Percentiles rank a stretch among this genome's conserved stretches.
Conservation (phyloP, 495 filamentous ascomycete genomes). For the Penicillium roqueforti region DNA sequence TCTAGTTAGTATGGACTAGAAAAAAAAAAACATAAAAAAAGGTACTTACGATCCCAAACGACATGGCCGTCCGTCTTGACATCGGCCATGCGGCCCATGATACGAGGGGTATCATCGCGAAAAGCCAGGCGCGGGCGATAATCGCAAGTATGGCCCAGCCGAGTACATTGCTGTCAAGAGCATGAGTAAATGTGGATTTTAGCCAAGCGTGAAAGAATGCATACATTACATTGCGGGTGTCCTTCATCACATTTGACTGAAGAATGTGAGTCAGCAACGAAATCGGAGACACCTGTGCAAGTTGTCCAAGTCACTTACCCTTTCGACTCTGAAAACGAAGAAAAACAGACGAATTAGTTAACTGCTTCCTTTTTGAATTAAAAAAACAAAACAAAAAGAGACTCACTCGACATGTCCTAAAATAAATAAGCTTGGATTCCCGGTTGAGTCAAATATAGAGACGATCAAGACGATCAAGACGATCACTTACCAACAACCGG, state of each 20-base stretch:
- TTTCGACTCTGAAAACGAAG: slow-evolving; percentile 44
- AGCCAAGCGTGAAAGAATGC: slow-evolving; percentile 16
- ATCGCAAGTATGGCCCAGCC: slow-evolving; percentile 54
- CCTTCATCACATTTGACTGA: slow-evolving; percentile 52
- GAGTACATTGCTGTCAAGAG: slow-evolving; percentile 47
- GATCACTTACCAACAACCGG: slow-evolving; percentile 49
- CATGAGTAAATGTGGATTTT: slow-evolving; percentile 6
- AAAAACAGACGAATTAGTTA: slow-evolving; percentile 16
- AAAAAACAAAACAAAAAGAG: not conserved
- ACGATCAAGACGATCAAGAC: slow-evolving; percentile 19
- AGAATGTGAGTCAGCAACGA: slow-evolving; percentile 16
- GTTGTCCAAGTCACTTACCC: slow-evolving; percentile 30
- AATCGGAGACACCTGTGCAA: not conserved
- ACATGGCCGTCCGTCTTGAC: slow-evolving; percentile 45
- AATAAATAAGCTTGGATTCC: slow-evolving; percentile 6
- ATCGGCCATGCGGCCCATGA: slow-evolving; percentile 53
- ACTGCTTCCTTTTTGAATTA: not conserved
- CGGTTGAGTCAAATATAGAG: slow-evolving; percentile 3
- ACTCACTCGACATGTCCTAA: slow-evolving; percentile 51
- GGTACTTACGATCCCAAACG: slow-evolving; percentile 52
- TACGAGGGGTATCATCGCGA: slow-evolving; percentile 52
- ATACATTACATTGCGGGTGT: slow-evolving; percentile 51
- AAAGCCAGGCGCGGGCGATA: slow-evolving; percentile 54
- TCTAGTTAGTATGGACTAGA: slow-evolving; percentile 6
- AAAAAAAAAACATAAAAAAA: not conserved